Percentiles rank a stretch among this genome's conserved stretches.
These are phyloP conservation scores for Rosa hybrid DNA, from an alignment of 331 rosid species.

Conservation along the genomic window DNA sequence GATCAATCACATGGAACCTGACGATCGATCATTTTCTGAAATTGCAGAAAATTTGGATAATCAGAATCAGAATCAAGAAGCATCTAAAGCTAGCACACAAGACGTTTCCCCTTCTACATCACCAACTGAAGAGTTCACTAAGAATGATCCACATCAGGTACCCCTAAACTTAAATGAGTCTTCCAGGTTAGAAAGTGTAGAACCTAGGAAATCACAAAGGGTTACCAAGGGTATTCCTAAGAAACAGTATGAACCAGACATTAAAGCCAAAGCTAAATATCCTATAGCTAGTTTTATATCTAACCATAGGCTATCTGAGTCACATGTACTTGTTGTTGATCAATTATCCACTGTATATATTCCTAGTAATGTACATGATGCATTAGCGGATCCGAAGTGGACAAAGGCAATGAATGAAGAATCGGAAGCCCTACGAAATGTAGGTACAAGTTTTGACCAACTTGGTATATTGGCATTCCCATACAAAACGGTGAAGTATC, in stretches of 20 bases:
- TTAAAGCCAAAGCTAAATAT: not conserved
- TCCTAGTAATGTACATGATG: not conserved
- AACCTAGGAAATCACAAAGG: not conserved
- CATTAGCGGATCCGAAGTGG: not conserved
- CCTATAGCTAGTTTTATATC: not conserved
- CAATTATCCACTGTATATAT: not conserved
- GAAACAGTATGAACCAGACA: constrained; percentile 2
- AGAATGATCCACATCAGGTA: not conserved
- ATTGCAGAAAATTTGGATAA: too few species aligned
- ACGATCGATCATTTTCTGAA: too few species aligned
- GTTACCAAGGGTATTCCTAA: not conserved
- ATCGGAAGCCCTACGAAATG: not conserved
- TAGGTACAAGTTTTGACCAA: too few species aligned
- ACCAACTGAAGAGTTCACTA: not conserved
- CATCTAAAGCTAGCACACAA: too few species aligned
- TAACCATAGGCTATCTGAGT: not conserved
- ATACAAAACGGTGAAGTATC: too few species aligned
- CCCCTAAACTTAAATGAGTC: too few species aligned
- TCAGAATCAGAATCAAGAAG: too few species aligned
- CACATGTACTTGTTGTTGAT: too few species aligned
- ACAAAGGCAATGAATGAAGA: not conserved
- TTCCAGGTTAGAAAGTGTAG: not conserved
- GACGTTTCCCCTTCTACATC: not conserved
- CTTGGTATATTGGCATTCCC: too few species aligned
- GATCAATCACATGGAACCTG: too few species aligned